These are phyloP conservation scores for Epichloe glyceriae DNA, from an alignment of 2,329 filamentous ascomycete genomes.

Conservation along the genomic window DNA sequence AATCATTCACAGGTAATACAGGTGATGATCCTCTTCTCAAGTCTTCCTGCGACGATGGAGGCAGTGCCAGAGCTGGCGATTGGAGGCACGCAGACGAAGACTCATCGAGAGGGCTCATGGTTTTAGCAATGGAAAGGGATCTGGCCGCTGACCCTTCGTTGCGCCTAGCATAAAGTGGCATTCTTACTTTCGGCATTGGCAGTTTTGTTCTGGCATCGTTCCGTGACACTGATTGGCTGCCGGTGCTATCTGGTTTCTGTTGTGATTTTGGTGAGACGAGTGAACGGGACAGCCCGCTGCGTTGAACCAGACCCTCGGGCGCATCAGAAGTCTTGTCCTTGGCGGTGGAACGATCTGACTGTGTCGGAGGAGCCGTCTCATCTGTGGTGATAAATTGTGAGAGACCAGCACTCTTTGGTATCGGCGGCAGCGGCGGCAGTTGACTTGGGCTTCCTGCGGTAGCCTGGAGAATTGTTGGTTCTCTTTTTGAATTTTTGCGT, in stretches of 20 bases:
- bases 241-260: neutral
- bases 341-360: neutral
- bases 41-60: conserved; percentile 13
- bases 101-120: conserved; percentile 7
- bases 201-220: neutral
- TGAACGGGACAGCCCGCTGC: no score
- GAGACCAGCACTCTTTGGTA: neutral
- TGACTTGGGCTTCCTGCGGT: neutral
- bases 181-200: neutral
- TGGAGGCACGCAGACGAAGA: conserved; percentile 1
- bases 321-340: neutral
- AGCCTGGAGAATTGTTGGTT: neutral
- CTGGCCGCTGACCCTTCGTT: neutral
- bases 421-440: neutral
- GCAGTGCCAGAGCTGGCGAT: conserved; percentile 2
- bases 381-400: neutral
- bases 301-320: neutral
- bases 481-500: neutral
- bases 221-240: neutral
- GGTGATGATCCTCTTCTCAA: conserved; percentile 36
- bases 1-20: conserved; percentile 25
- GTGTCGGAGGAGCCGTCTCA: neutral
- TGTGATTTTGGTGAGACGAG: neutral
- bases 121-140: conserved; percentile 18
- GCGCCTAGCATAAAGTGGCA: neutral